Evolutionary conservation across 306 rosid genomes (phyloP).

Genomic region (Begonia loranthoides): DNA sequence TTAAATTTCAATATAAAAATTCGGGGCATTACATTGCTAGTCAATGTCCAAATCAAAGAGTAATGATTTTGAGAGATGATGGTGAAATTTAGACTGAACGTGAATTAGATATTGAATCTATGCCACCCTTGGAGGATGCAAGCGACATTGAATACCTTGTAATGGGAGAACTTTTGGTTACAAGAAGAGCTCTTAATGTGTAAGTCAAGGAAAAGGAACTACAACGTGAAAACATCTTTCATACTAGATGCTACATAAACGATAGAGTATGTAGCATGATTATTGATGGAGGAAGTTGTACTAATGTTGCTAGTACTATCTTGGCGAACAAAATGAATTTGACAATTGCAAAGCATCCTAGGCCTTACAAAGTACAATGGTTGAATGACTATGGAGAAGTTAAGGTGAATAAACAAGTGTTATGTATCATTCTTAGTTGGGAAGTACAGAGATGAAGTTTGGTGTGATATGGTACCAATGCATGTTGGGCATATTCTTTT

Average conservation of each 20-base stretch:
- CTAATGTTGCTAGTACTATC: background rate
- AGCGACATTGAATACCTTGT: background rate
- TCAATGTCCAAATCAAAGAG: too few species aligned
- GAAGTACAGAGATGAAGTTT: background rate
- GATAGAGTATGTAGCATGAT: background rate
- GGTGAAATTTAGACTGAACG: background rate
- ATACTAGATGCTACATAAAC: background rate
- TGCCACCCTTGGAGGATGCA: background rate
- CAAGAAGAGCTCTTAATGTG: background rate
- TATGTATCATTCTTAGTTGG: background rate
- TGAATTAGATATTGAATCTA: background rate
- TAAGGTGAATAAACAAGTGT: background rate
- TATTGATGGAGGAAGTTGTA: background rate
- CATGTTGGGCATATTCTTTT: too few species aligned
- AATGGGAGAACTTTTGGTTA: background rate
- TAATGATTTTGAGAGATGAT: too few species aligned
- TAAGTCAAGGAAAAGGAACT: background rate
- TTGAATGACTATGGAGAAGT: background rate
- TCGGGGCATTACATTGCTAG: too few species aligned
- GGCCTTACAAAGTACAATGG: background rate
- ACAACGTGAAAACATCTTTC: background rate
- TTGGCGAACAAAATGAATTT: background rate
- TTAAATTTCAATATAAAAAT: too few species aligned
- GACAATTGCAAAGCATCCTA: background rate
- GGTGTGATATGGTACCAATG: background rate